Conservation (phyloP, 2,329 filamentous ascomycete species). For the Talaromyces sp. region DNA sequence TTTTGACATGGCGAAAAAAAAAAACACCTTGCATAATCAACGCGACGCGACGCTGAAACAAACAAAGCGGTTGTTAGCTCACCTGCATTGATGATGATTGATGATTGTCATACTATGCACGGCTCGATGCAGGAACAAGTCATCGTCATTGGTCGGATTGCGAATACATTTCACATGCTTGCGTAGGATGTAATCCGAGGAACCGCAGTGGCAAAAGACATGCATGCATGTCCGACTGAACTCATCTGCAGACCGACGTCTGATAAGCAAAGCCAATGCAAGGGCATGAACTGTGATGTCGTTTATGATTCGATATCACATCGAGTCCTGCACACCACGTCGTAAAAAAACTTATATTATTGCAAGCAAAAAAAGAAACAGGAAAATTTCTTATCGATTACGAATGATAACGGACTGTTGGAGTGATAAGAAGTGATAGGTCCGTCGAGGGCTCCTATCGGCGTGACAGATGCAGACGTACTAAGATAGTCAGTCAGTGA, state of each 20-base stretch:
- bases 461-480: neutral
- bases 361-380: neutral
- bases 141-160: neutral
- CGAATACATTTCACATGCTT: neutral
- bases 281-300: neutral
- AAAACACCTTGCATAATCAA: neutral
- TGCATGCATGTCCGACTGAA: neutral
- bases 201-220: neutral
- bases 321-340: neutral
- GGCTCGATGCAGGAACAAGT: conserved; percentile 3
- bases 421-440: neutral
- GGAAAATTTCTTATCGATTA: neutral
- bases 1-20: neutral
- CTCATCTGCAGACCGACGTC: neutral
- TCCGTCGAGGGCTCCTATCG: neutral
- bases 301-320: conserved; percentile 1
- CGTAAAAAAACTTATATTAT: no score
- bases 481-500: neutral
- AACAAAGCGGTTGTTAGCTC: neutral
- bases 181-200: neutral
- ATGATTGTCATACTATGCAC: neutral
- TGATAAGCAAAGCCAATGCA: neutral
- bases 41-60: neutral
- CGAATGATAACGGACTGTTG: conserved; percentile 5
- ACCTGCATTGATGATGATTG: neutral